Percentiles rank a stretch among this genome's conserved stretches.
Evolutionary conservation across 106 monocot genomes (phyloP).

Genomic region (Agapanthus africanus): DNA sequence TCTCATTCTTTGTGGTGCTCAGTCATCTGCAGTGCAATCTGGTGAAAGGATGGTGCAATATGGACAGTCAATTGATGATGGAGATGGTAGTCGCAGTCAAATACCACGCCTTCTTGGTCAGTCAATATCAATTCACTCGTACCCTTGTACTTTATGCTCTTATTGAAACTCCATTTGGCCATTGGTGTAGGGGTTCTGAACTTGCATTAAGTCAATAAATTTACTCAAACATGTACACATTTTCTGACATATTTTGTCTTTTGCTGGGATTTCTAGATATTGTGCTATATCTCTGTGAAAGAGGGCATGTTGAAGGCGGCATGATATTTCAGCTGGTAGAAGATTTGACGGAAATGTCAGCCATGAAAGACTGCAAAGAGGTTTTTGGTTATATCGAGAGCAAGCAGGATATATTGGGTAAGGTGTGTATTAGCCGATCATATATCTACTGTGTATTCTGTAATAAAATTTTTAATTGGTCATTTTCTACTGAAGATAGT

Average conservation of each 20-base stretch:
- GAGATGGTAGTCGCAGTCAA: slow-evolving; percentile 36
- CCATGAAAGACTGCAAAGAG: slow-evolving; percentile 98
- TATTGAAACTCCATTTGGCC: not conserved
- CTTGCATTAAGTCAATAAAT: not conserved
- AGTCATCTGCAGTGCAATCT: slow-evolving; percentile 88
- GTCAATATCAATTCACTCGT: slow-evolving; percentile 1
- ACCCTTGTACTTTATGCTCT: not conserved
- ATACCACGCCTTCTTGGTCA: slow-evolving; percentile 88
- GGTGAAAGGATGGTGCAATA: slow-evolving; percentile 74
- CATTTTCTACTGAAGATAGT: not conserved
- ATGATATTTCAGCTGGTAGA: slow-evolving; percentile 99
- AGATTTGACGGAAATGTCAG: slow-evolving; percentile 99
- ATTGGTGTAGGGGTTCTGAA: not conserved
- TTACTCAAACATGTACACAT: slow-evolving; percentile 5
- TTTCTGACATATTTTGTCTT: slow-evolving; percentile 6
- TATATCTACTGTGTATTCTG: slow-evolving; percentile 2
- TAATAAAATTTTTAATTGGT: not conserved
- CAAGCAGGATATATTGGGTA: slow-evolving; percentile 94
- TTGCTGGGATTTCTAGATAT: slow-evolving; percentile 47
- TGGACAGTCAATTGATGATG: slow-evolving; percentile 60
- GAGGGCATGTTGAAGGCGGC: slow-evolving; percentile 94
- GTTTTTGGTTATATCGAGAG: slow-evolving; percentile 95
- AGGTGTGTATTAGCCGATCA: slow-evolving; percentile 38
- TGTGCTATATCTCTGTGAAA: slow-evolving; percentile 88
- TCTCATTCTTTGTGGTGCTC: slow-evolving; percentile 14